These are phyloP conservation scores for Mycena indigotica DNA, from an alignment of 768 basidiomycete genomes.

Conservation along the genomic window DNA sequence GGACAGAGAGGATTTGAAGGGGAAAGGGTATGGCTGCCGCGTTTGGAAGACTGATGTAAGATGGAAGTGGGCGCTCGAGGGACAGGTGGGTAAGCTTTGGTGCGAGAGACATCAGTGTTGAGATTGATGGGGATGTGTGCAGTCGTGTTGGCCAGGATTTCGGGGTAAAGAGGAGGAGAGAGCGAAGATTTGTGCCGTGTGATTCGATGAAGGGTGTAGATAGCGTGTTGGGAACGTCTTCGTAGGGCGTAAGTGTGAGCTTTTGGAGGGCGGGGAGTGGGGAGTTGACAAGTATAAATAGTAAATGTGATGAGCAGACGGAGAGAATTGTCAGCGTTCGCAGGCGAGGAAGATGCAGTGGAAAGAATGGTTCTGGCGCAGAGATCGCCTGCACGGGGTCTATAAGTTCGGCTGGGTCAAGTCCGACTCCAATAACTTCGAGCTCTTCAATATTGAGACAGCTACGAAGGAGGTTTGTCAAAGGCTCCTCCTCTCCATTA, in stretches of 20 bases:
- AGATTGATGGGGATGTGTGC: slow-evolving; percentile 52
- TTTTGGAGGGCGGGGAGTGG: slow-evolving; percentile 64
- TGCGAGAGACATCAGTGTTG: slow-evolving; percentile 44
- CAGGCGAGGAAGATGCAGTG: slow-evolving; percentile 59
- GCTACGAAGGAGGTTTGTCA: slow-evolving; percentile 57
- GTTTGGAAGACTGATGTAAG: slow-evolving; percentile 35
- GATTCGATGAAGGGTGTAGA: slow-evolving; percentile 57
- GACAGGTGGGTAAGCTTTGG: slow-evolving; percentile 70
- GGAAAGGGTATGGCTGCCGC: slow-evolving; percentile 32
- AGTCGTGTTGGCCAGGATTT: slow-evolving; percentile 68
- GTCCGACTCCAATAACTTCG: slow-evolving; percentile 61
- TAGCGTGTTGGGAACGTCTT: slow-evolving; percentile 63
- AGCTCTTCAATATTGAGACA: slow-evolving; percentile 64
- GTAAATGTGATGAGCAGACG: slow-evolving; percentile 65
- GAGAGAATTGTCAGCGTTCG: slow-evolving; percentile 64
- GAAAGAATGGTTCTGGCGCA: slow-evolving; percentile 39
- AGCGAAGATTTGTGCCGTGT: slow-evolving; percentile 61
- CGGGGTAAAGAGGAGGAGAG: slow-evolving; percentile 67
- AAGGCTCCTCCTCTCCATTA: slow-evolving; percentile 49
- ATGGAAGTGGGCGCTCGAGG: slow-evolving; percentile 69
- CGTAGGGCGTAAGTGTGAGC: slow-evolving; percentile 73
- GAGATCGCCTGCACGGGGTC: slow-evolving; percentile 29
- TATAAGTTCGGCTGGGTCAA: slow-evolving; percentile 51
- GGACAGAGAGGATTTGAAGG: slow-evolving; percentile 71
- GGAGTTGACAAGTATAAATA: slow-evolving; percentile 59